Conservation (phyloP, 495 filamentous ascomycete genomes). For the Clohesyomyces aquaticus region DNA sequence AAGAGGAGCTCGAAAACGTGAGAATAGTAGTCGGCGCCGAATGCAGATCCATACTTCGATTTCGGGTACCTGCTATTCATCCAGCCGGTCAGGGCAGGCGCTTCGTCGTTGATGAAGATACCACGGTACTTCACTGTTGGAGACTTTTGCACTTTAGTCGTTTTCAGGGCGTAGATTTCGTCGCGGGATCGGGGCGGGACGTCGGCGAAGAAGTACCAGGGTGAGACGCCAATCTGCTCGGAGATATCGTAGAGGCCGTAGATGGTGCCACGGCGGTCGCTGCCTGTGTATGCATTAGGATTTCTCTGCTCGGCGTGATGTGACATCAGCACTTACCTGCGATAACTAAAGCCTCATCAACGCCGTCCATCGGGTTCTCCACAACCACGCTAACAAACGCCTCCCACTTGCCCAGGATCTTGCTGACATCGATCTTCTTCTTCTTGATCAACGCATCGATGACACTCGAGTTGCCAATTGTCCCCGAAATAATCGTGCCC, state of each 20-base stretch:
- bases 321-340: conserved; percentile 48
- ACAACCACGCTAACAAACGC: conserved; percentile 66
- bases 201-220: conserved; percentile 79
- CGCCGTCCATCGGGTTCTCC: conserved; percentile 60
- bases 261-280: conserved; percentile 69
- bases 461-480: conserved; percentile 64
- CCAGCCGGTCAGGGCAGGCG: conserved; percentile 72
- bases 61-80: conserved; percentile 58
- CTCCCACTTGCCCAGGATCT: conserved; percentile 69
- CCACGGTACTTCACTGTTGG: conserved; percentile 76
- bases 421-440: conserved; percentile 60
- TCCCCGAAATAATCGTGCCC: conserved; percentile 69
- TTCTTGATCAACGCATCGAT: conserved; percentile 59
- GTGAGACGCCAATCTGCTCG: conserved; percentile 76
- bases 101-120: conserved; percentile 80
- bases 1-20: conserved; percentile 74
- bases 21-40: conserved; percentile 65
- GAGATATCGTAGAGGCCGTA: conserved; percentile 75
- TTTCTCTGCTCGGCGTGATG: too few relatives aligned
- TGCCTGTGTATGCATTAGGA: too few relatives aligned
- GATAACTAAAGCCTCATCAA: conserved; percentile 66
- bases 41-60: conserved; percentile 61
- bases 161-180: conserved; percentile 58
- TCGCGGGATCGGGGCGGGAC: conserved; percentile 59
- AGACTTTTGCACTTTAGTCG: conserved; percentile 60